Base-by-base conservation (phyloP, 2,329 filamentous ascomycete genomes). In the Calonectria ilicicola region DNA sequence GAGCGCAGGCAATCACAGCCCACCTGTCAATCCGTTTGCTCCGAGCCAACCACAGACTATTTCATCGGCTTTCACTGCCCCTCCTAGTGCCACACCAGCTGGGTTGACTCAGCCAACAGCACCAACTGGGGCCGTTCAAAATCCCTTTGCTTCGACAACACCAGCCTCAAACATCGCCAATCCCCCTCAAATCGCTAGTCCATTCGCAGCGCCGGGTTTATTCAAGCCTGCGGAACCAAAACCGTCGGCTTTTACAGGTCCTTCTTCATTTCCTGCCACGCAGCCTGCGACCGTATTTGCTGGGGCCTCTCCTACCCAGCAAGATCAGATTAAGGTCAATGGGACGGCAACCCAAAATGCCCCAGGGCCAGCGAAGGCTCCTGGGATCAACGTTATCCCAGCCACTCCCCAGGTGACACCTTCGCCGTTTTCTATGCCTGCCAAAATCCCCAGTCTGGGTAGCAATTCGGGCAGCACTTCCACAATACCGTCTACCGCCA, bases 11-110 rank as follows among this genome's bases (percentile, higher is more conserved):
- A 9, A 58, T 51, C 19, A 5, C 65, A 38, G 58, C 62, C 12
- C 65, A 73, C 47, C 64, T 42, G 26, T 44, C 67, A 80, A 77
- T 17, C 79, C 76, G 47, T 80, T 80, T 65, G 76, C 76, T 23
- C 23, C 75, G 3, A 32, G 63, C 7, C 63, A 51, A 21, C 62
- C 69, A 17, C 56, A 72, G 53, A 46, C 42, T 35, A 15, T 62
- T 15, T 56, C 74, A 19, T 74, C 74, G 7, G 21, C 63, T 47
- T 32, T 70, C 21, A 63, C 51, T 26, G 21, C 60, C 26, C 46
- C 77, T 67, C 35, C 63, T 21, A 40, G 32, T 27, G 12, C 49
- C 60, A 68, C 35, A 46, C 49, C 49, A 47, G 65, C 35, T 9
- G 21, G 21, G 19, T 27, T 21, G 19, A 64, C 64, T 35, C 65